A percentile compares a stretch with the other conserved stretches of the same genome.
phyloP scores from a whole-genome alignment of 768 basidiomycete genomes.

The Guyanaporus albipodus region DNA sequence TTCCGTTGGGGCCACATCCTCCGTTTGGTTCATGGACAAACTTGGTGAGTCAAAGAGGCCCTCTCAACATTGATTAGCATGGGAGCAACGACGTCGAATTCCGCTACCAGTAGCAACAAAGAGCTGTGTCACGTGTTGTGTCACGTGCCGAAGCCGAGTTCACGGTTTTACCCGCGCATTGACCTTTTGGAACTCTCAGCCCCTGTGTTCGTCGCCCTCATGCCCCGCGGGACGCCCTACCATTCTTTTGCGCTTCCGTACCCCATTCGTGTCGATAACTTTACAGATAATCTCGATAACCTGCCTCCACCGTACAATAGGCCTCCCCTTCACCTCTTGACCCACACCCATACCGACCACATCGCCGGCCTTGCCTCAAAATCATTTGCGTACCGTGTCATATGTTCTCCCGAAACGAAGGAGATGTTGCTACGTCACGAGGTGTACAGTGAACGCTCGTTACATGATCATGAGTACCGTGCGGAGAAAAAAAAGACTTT shows the following conservation, averaged over 20 bases:
- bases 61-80: too few relatives aligned
- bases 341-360: conserved; percentile 90
- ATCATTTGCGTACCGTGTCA: conserved; percentile 65
- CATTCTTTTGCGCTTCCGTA: conserved; percentile 77
- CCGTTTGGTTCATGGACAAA: too few relatives aligned
- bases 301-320: conserved; percentile 31
- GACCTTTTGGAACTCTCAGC: conserved; percentile 2
- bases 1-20: too few relatives aligned
- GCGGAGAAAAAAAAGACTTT: conserved; percentile 46
- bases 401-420: conserved; percentile 83
- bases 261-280: conserved; percentile 83
- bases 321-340: conserved; percentile 65
- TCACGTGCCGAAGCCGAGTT: neutral
- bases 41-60: too few relatives aligned
- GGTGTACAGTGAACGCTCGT: conserved; percentile 57
- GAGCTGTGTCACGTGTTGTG: neutral
- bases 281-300: conserved; percentile 44
- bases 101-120: too few relatives aligned
- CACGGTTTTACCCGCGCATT: neutral
- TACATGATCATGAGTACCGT: conserved; percentile 42
- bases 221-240: conserved; percentile 78
- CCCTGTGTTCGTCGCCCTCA: conserved; percentile 29
- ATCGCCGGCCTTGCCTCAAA: conserved; percentile 70
- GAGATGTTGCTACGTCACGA: conserved; percentile 81
- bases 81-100: too few relatives aligned